Evolutionary conservation across 805 yeast genomes (phyloP).

Genomic region (Yamadazyma philogaea): DNA sequence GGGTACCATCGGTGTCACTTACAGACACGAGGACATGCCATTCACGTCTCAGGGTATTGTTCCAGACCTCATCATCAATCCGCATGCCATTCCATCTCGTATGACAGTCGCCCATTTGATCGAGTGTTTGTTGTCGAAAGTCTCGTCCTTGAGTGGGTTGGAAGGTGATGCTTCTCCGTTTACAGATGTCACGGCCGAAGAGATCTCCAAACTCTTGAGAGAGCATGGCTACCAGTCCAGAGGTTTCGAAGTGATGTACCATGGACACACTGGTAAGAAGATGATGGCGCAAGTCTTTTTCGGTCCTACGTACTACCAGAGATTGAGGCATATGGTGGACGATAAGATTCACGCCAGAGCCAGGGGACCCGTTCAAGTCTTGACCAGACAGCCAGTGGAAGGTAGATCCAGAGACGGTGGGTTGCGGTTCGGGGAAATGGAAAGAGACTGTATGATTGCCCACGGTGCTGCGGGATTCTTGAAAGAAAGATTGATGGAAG

Average conservation of each 20-base stretch:
- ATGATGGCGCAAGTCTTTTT: slow-evolving; percentile 97
- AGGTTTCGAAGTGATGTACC: slow-evolving; percentile 98
- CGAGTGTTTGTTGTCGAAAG: slow-evolving; percentile 95
- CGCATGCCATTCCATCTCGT: slow-evolving; percentile 99
- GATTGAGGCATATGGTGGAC: slow-evolving; percentile 98
- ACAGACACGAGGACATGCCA: slow-evolving; percentile 98
- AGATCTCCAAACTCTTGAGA: slow-evolving; percentile 84
- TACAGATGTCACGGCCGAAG: slow-evolving; percentile 97
- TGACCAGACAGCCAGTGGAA: slow-evolving; percentile 98
- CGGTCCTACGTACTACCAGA: slow-evolving; percentile 99
- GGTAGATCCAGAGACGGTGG: slow-evolving; percentile 99
- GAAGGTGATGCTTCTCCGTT: slow-evolving; percentile 99
- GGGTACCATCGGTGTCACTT: slow-evolving; percentile 99
- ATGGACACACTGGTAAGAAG: slow-evolving; percentile 98
- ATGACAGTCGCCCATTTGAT: slow-evolving; percentile 99
- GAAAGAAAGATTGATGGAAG: slow-evolving; percentile 97
- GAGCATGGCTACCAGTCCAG: slow-evolving; percentile 97
- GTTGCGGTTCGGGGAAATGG: slow-evolving; percentile 99
- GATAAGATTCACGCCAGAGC: slow-evolving; percentile 99
- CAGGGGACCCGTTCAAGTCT: slow-evolving; percentile 96
- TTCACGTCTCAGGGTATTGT: slow-evolving; percentile 93
- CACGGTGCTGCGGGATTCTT: slow-evolving; percentile 99
- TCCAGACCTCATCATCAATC: slow-evolving; percentile 96
- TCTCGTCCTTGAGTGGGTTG: slow-evolving; percentile 88
- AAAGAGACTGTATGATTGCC: slow-evolving; percentile 99